Percentiles rank a stretch among this genome's conserved stretches.
These are phyloP conservation scores for Epichloe gansuensis DNA, from an alignment of 2,329 filamentous ascomycete genomes.

Conservation along the genomic window DNA sequence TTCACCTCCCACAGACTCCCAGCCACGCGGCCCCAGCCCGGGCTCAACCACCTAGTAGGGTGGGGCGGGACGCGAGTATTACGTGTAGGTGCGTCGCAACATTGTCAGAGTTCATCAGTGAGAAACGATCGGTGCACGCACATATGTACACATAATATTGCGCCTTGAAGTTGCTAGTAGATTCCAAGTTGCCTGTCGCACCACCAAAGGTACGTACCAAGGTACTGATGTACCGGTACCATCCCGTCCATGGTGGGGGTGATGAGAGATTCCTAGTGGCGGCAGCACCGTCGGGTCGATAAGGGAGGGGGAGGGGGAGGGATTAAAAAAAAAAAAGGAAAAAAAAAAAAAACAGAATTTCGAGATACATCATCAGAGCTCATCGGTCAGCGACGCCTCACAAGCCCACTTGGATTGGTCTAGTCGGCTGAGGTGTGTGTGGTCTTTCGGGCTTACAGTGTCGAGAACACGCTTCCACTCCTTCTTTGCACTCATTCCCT, in stretches of 20 bases:
- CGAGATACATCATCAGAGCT: too few relatives aligned
- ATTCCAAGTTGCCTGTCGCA: too few relatives aligned
- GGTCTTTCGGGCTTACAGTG: background rate
- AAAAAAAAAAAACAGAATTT: background rate
- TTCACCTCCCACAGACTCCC: too few relatives aligned
- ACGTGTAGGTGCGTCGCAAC: too few relatives aligned
- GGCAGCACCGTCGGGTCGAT: background rate
- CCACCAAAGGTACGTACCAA: background rate
- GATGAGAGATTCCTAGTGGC: constrained; percentile 2
- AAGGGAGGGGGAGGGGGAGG: background rate
- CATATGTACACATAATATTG: too few relatives aligned
- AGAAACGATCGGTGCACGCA: too few relatives aligned
- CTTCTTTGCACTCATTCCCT: background rate
- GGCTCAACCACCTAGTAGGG: too few relatives aligned
- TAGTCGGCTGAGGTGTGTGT: background rate
- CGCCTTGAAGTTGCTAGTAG: too few relatives aligned
- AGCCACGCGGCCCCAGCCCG: too few relatives aligned
- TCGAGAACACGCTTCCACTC: background rate
- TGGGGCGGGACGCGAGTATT: too few relatives aligned
- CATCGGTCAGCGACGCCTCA: background rate
- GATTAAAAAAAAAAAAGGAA: background rate
- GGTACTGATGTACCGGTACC: background rate
- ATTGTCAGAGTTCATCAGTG: too few relatives aligned
- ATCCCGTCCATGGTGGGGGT: background rate
- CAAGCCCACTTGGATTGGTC: background rate